Evolutionary conservation across 257 asterid species (phyloP).

Genomic region (Gynochthodes officinalis): DNA sequence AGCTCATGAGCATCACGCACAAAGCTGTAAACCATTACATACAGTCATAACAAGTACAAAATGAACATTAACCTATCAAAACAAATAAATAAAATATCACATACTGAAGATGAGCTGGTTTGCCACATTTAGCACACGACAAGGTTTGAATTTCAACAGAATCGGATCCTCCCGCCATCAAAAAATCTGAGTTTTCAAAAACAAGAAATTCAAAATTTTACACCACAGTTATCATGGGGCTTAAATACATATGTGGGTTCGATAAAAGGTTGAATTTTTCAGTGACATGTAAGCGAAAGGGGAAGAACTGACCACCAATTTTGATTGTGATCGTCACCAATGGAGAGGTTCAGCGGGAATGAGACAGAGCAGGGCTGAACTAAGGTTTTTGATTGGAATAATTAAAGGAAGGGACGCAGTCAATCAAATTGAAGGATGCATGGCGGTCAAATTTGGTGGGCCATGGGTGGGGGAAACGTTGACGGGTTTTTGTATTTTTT

Average conservation of each 20-base stretch:
- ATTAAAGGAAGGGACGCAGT: no score
- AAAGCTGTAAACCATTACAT: neutral
- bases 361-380: neutral
- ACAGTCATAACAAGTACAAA: neutral
- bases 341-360: neutral
- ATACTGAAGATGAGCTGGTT: conserved; percentile 81
- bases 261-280: conserved; percentile 6
- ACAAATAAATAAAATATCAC: conserved; percentile 9
- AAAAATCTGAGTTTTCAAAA: conserved; percentile 5
- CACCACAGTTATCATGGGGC: no score
- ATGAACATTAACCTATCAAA: neutral
- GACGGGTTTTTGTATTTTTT: no score
- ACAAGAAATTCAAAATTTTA: neutral
- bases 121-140: conserved; percentile 77
- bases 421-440: neutral
- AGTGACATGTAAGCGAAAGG: neutral
- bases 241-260: neutral
- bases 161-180: conserved; percentile 67
- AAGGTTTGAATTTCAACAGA: conserved; percentile 38
- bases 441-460: neutral
- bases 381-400: conserved; percentile 25
- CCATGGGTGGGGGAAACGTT: no score
- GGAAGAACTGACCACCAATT: conserved; percentile 13
- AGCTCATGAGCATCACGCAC: neutral
- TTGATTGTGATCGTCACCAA: neutral